A percentile compares a stretch with the other conserved stretches of the same genome.
These are phyloP conservation scores for Globisporangium viniferum DNA, from an alignment of 352 stramenopile species.

Conservation along the genomic window DNA sequence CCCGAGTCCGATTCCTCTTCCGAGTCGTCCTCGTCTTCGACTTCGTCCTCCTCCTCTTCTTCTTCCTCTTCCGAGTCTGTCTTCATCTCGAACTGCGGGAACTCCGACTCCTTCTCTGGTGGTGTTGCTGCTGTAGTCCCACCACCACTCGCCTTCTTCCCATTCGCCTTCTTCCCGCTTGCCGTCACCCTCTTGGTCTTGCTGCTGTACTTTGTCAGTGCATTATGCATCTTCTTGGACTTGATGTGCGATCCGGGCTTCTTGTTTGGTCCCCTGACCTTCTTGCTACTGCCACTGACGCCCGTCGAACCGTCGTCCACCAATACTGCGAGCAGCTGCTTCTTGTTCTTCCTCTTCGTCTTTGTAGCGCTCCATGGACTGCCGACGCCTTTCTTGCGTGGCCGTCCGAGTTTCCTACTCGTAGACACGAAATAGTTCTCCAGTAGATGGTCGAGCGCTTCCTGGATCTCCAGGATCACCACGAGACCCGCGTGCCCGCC, in stretches of 20 bases:
- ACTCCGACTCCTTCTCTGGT: slow-evolving; percentile 17
- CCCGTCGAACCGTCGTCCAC: neutral
- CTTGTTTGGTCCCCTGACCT: slow-evolving; percentile 22
- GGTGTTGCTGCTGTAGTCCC: neutral
- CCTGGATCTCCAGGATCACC: slow-evolving; percentile 66
- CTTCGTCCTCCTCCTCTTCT: slow-evolving; percentile 38
- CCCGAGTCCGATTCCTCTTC: slow-evolving; percentile 28
- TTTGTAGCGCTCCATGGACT: slow-evolving; percentile 18
- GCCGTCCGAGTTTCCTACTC: slow-evolving; percentile 51
- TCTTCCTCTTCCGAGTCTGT: slow-evolving; percentile 12
- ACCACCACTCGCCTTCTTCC: neutral
- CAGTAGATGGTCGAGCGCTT: slow-evolving; percentile 52
- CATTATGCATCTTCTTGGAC: slow-evolving; percentile 31
- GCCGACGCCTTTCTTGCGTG: slow-evolving; percentile 8
- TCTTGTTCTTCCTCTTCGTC: slow-evolving; percentile 28
- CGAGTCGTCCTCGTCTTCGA: slow-evolving; percentile 18
- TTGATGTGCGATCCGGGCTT: slow-evolving; percentile 37
- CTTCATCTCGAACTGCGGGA: slow-evolving; percentile 6
- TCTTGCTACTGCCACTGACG: slow-evolving; percentile 10
- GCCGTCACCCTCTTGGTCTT: slow-evolving; percentile 15
- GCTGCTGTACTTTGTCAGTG: slow-evolving; percentile 36
- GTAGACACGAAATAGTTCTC: slow-evolving; percentile 47
- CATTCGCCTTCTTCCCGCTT: neutral
- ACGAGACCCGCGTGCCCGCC: slow-evolving; percentile 72
- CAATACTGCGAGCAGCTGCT: slow-evolving; percentile 1